phyloP scores from a whole-genome alignment of 441 rosid species.

The Bocquillonia castaneifolia region DNA sequence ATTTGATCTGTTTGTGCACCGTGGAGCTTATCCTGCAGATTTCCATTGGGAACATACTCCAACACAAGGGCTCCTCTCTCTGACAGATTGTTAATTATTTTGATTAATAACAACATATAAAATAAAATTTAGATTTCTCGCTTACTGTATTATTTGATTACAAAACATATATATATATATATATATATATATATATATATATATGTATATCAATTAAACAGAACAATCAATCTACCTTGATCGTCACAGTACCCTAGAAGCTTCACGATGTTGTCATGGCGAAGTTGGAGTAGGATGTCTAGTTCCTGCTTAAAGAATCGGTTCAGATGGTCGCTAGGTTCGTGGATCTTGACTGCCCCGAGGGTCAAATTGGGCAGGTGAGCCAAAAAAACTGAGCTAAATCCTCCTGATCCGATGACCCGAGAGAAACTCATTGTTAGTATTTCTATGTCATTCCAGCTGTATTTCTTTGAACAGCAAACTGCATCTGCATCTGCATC shows the following conservation, averaged over 20 bases:
- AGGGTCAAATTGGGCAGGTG: constrained; percentile 31
- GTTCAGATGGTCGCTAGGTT: constrained; percentile 50
- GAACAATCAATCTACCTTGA: constrained; percentile 50
- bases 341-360: constrained; percentile 64
- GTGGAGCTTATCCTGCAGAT: constrained; percentile 60
- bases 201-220: no score
- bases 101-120: not conserved
- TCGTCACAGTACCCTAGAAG: constrained; percentile 72
- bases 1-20: constrained; percentile 20
- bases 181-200: no score
- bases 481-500: constrained; percentile 14
- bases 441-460: constrained; percentile 50
- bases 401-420: constrained; percentile 75
- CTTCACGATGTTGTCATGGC: constrained; percentile 60
- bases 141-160: no score
- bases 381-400: constrained; percentile 68
- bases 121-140: no score
- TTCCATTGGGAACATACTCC: constrained; percentile 65
- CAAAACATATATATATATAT: no score
- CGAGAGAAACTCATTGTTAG: constrained; percentile 45
- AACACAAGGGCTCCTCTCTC: constrained; percentile 66
- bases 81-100: constrained; percentile 16
- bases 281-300: constrained; percentile 57
- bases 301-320: constrained; percentile 62
- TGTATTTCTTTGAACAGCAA: constrained; percentile 33